A percentile compares a stretch with the other conserved stretches of the same genome.
Conservation (phyloP, 2,329 filamentous ascomycete genomes). For the Coleophoma eucalyptorum region DNA sequence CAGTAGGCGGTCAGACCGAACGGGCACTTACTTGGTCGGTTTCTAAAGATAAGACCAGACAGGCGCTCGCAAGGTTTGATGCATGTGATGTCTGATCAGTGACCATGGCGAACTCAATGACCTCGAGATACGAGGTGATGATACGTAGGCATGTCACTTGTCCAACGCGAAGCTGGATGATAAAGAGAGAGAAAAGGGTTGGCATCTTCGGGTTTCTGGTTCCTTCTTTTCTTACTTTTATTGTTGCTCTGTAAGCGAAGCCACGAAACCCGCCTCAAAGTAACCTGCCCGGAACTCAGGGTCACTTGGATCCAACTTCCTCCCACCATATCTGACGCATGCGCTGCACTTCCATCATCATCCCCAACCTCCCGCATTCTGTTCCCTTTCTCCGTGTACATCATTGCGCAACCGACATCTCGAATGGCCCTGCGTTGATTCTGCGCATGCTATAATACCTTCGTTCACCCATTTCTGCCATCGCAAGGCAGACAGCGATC, state of each 20-base stretch:
- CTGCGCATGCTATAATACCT: neutral
- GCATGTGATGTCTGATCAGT: no score
- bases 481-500: constrained; percentile 5
- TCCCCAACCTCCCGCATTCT: neutral
- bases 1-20: neutral
- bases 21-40: neutral
- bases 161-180: no score
- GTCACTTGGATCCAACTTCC: constrained; percentile 1
- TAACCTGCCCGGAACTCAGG: no score
- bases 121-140: no score
- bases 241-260: constrained; percentile 6
- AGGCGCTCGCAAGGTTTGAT: no score
- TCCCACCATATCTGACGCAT: constrained; percentile 1
- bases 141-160: no score
- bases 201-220: constrained; percentile 3
- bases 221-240: constrained; percentile 6
- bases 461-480: neutral
- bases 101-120: no score
- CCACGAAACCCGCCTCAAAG: neutral
- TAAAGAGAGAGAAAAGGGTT: no score
- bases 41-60: neutral
- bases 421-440: neutral
- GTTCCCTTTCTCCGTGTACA: neutral
- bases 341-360: neutral
- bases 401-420: neutral